Conservation (phyloP, 108 stramenopile species). For the Cyclotella choctawhatcheeana region DNA sequence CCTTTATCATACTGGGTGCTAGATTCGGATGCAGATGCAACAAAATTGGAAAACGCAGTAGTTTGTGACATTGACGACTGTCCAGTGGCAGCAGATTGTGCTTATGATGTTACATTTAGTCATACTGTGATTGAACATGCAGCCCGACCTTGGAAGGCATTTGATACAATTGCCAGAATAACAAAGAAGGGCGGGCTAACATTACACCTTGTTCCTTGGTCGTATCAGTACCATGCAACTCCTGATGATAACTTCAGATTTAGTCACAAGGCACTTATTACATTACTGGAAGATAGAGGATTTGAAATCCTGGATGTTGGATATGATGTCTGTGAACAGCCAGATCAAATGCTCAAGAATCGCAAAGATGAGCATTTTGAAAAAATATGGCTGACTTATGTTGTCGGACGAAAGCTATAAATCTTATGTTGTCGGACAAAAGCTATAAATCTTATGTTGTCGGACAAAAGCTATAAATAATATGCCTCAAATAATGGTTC, state of each 20-base stretch:
- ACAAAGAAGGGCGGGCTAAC: constrained; percentile 60
- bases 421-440: too few relatives aligned
- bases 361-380: constrained; percentile 58
- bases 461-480: too few relatives aligned
- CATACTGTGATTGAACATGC: constrained; percentile 62
- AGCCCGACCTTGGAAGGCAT: constrained; percentile 45
- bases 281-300: constrained; percentile 48
- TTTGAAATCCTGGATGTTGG: constrained; percentile 59
- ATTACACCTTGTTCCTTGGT: constrained; percentile 54
- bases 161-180: constrained; percentile 54
- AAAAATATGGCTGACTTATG: constrained; percentile 58
- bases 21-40: constrained; percentile 55
- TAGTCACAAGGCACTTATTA: constrained; percentile 51
- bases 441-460: too few relatives aligned
- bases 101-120: constrained; percentile 60
- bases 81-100: constrained; percentile 46
- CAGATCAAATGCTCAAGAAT: constrained; percentile 26
- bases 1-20: constrained; percentile 57
- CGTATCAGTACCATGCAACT: constrained; percentile 63
- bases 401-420: constrained; percentile 48
- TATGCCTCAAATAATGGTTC: too few relatives aligned
- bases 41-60: constrained; percentile 38
- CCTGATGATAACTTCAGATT: constrained; percentile 62
- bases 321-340: constrained; percentile 59
- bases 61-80: constrained; percentile 61